A percentile compares a stretch with the other conserved stretches of the same genome.
phyloP scores from a whole-genome alignment of 2,329 filamentous ascomycete genomes.

The Fusarium siculi region DNA sequence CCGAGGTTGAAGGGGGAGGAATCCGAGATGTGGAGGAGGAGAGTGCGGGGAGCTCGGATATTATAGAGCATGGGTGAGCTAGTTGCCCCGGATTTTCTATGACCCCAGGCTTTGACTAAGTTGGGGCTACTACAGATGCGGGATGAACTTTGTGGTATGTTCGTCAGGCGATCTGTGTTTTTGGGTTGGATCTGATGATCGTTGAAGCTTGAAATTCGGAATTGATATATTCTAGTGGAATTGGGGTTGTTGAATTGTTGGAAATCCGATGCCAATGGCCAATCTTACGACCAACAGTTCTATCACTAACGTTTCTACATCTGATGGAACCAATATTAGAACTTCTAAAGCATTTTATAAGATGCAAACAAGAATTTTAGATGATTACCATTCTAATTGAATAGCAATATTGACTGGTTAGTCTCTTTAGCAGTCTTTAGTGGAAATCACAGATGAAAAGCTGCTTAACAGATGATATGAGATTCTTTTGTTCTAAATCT shows the following conservation, averaged over 20 bases:
- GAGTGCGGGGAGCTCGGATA: constrained; percentile 10
- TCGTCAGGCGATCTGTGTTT: background rate
- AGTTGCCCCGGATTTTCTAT: background rate
- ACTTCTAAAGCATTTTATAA: fast-evolving
- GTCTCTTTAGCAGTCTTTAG: background rate
- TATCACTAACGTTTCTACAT: too few relatives aligned
- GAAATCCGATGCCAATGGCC: fast-evolving
- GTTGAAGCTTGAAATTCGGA: fast-evolving
- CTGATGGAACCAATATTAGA: fast-evolving
- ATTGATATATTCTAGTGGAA: fast-evolving
- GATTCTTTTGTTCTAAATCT: background rate
- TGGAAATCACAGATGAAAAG: background rate
- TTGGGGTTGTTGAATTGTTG: too few relatives aligned
- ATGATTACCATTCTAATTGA: too few relatives aligned
- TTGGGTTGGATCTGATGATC: background rate
- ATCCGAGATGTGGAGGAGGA: background rate
- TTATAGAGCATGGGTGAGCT: background rate
- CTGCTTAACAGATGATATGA: background rate
- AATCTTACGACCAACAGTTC: fast-evolving
- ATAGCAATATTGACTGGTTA: too few relatives aligned
- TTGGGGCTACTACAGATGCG: background rate
- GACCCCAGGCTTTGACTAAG: background rate
- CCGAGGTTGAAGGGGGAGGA: constrained; percentile 22
- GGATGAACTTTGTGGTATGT: background rate
- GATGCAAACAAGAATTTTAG: fast-evolving